Percentiles rank a stretch among this genome's conserved stretches.
Evolutionary conservation across 2,329 filamentous ascomycete species (phyloP).

Genomic region (Phialemonium atrogriseum): DNA sequence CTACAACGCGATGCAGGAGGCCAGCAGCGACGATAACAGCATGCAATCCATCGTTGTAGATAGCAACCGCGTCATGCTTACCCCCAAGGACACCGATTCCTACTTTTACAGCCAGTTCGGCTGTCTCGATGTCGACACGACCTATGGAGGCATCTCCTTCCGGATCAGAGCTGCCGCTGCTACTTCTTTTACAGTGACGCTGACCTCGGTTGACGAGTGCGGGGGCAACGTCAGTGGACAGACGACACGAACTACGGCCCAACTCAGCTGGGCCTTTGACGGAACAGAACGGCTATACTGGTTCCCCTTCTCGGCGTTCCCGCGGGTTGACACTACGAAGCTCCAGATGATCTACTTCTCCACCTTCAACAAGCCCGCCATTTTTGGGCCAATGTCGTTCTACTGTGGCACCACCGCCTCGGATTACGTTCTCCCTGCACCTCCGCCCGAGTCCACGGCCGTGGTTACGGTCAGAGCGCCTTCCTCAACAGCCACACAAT

Average conservation of each 20-base stretch:
- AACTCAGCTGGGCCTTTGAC: constrained; percentile 53
- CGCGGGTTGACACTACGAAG: constrained; percentile 40
- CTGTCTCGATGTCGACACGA: constrained; percentile 40
- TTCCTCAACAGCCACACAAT: constrained; percentile 25
- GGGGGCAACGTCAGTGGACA: constrained; percentile 26
- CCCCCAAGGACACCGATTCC: constrained; percentile 35
- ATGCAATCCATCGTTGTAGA: constrained; percentile 47
- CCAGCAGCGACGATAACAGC: constrained; percentile 47
- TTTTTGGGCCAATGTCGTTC: constrained; percentile 47
- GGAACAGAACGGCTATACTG: constrained; percentile 51
- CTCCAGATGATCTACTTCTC: constrained; percentile 43
- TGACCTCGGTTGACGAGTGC: constrained; percentile 39
- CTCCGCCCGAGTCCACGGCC: constrained; percentile 29
- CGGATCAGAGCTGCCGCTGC: constrained; percentile 44
- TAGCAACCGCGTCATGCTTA: constrained; percentile 42
- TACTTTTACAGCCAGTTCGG: constrained; percentile 52
- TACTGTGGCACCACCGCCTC: constrained; percentile 45
- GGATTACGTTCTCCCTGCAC: constrained; percentile 39
- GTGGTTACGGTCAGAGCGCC: constrained; percentile 25
- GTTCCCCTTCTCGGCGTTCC: constrained; percentile 44
- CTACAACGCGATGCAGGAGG: constrained; percentile 49
- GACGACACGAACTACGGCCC: constrained; percentile 29
- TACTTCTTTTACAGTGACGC: constrained; percentile 40
- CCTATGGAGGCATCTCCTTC: constrained; percentile 47
- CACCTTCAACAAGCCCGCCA: constrained; percentile 34